Evolutionary conservation across 2,329 filamentous ascomycete genomes (phyloP).

Genomic region (Cercospora sp.): DNA sequence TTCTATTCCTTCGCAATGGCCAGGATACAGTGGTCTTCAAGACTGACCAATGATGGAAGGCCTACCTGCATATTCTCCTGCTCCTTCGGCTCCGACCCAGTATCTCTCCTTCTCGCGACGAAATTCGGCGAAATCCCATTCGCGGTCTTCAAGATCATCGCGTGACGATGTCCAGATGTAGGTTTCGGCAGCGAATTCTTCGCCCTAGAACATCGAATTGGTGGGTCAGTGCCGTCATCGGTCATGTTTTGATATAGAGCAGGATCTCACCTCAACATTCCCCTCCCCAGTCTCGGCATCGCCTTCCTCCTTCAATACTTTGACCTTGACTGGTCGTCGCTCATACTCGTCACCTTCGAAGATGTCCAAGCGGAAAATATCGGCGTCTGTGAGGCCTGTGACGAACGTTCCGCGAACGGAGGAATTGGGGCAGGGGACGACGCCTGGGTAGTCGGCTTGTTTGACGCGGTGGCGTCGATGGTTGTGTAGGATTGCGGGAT

Average conservation of each 20-base stretch:
- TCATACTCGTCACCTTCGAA: conserved; percentile 81
- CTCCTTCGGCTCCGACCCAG: conserved; percentile 55
- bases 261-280: conserved; percentile 33
- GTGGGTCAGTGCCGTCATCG: too few relatives aligned
- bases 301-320: conserved; percentile 1
- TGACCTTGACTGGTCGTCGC: conserved; percentile 51
- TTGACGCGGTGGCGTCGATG: conserved; percentile 71
- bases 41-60: conserved; percentile 34
- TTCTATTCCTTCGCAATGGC: background rate
- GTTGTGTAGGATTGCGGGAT: conserved; percentile 71
- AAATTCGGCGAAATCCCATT: conserved; percentile 90
- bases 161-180: conserved; percentile 54
- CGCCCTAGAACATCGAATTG: too few relatives aligned
- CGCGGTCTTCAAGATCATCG: conserved; percentile 62
- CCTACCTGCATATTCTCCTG: conserved; percentile 50
- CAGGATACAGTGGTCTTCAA: background rate
- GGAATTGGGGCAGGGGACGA: conserved; percentile 53
- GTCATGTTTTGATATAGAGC: too few relatives aligned
- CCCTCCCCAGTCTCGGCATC: conserved; percentile 27
- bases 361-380: conserved; percentile 71
- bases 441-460: conserved; percentile 75
- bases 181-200: conserved; percentile 47
- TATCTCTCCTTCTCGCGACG: conserved; percentile 68
- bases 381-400: conserved; percentile 73
- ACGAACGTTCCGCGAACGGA: conserved; percentile 74